Conservation (phyloP, 1,139 yeast genomes). For the Yamadazyma atlantica region DNA sequence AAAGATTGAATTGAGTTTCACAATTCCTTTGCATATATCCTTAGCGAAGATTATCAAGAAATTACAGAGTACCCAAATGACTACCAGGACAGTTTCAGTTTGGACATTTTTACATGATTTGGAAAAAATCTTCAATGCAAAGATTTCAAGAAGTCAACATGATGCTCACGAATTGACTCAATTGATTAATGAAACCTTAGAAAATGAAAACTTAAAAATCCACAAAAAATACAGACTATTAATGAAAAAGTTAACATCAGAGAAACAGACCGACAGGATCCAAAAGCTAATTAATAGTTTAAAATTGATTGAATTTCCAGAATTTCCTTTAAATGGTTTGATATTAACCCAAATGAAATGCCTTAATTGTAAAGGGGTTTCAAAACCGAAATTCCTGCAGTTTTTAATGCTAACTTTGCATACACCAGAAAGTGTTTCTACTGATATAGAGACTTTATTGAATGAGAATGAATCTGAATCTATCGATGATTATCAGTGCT, state of each 20-base stretch:
- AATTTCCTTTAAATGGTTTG: slow-evolving; percentile 73
- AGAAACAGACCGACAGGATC: slow-evolving; percentile 1
- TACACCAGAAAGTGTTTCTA: slow-evolving; percentile 60
- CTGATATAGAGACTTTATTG: slow-evolving; percentile 55
- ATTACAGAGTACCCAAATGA: slow-evolving; percentile 62
- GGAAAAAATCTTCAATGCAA: slow-evolving; percentile 75
- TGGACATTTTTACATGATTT: slow-evolving; percentile 76
- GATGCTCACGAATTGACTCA: slow-evolving; percentile 94
- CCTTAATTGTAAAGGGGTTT: slow-evolving; percentile 59
- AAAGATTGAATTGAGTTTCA: slow-evolving; percentile 26
- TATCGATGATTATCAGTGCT: slow-evolving; percentile 79
- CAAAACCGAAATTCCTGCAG: slow-evolving; percentile 59
- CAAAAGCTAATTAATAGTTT: slow-evolving; percentile 17
- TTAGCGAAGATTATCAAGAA: slow-evolving; percentile 53
- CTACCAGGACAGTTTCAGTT: slow-evolving; percentile 61
- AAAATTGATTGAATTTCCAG: slow-evolving; percentile 43
- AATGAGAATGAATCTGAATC: slow-evolving; percentile 62
- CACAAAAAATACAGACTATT: slow-evolving; percentile 30
- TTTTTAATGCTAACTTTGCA: slow-evolving; percentile 73
- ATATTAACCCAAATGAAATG: slow-evolving; percentile 69
- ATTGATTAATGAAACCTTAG: slow-evolving; percentile 73
- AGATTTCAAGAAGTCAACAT: slow-evolving; percentile 80
- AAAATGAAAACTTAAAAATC: slow-evolving; percentile 57
- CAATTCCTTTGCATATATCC: slow-evolving; percentile 56
- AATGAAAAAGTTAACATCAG: slow-evolving; percentile 12